phyloP scores from a whole-genome alignment of 2,329 filamentous ascomycete species.

The Alternaria longipes region DNA sequence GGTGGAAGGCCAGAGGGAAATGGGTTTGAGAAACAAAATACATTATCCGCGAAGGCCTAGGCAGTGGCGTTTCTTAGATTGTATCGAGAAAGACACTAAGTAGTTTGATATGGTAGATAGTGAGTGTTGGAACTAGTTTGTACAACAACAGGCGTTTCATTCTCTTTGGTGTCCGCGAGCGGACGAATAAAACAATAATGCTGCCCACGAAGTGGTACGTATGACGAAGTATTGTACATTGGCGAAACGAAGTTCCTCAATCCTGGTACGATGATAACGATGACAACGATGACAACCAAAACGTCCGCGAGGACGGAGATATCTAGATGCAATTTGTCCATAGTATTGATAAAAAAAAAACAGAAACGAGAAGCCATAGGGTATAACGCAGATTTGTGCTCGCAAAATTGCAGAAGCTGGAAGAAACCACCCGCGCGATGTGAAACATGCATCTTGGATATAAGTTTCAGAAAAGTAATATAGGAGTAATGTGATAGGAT shows the following conservation, averaged over 20 bases:
- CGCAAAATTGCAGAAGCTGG: conserved; percentile 11
- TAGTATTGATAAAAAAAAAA: background rate
- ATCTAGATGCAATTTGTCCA: conserved; percentile 25
- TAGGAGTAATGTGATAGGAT: background rate
- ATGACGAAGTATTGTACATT: conserved; percentile 17
- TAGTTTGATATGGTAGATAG: background rate
- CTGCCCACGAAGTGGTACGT: conserved; percentile 5
- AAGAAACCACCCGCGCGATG: conserved; percentile 15
- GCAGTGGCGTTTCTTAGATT: background rate
- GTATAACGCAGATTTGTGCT: conserved; percentile 27
- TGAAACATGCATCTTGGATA: background rate
- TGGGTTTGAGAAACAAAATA: background rate
- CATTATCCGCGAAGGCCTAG: background rate
- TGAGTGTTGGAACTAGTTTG: background rate
- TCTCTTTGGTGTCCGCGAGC: background rate
- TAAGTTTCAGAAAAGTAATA: background rate
- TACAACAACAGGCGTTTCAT: background rate
- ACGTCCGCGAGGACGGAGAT: conserved; percentile 24
- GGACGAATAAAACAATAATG: background rate
- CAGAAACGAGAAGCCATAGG: conserved; percentile 10
- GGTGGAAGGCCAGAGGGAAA: background rate
- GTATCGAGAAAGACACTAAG: background rate
- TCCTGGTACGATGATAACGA: background rate
- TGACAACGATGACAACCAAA: conserved; percentile 9
- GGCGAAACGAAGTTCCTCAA: background rate